Evolutionary conservation across 106 monocot genomes (phyloP).

Genomic region (Ottelia alismoides): DNA sequence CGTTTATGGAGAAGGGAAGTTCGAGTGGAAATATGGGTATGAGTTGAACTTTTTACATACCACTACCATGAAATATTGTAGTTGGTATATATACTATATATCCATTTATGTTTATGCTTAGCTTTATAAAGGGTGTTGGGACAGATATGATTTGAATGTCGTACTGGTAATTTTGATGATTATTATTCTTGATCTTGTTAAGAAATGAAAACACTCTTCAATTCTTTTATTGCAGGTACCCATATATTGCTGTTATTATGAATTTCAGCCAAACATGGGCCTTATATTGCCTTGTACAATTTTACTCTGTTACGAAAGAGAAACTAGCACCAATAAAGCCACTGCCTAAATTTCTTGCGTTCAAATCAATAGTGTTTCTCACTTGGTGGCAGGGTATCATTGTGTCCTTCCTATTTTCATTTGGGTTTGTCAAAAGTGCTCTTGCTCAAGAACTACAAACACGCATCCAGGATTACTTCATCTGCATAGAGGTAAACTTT

Average conservation of each 20-base stretch:
- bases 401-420: conserved; percentile 81
- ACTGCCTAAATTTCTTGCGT: conserved; percentile 82
- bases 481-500: conserved; percentile 99
- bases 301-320: conserved; percentile 86
- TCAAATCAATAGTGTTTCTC: conserved; percentile 97
- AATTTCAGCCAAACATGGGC: conserved; percentile 99
- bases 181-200: neutral
- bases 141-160: too few species aligned
- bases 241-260: conserved; percentile 80
- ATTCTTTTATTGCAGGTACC: conserved; percentile 41
- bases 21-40: conserved; percentile 90
- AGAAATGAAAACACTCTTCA: neutral
- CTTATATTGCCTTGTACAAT: conserved; percentile 93
- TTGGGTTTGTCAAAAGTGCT: conserved; percentile 62
- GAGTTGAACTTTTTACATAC: neutral
- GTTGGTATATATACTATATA: too few species aligned
- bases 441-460: conserved; percentile 80
- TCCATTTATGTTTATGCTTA: too few species aligned
- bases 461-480: conserved; percentile 87
- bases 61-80: too few species aligned
- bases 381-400: conserved; percentile 99
- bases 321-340: conserved; percentile 86
- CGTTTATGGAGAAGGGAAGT: conserved; percentile 96
- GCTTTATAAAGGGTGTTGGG: too few species aligned
- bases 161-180: too few species aligned